Base-by-base conservation (phyloP, 176 grass and related monocot species). In the Triticum timopheevii region DNA sequence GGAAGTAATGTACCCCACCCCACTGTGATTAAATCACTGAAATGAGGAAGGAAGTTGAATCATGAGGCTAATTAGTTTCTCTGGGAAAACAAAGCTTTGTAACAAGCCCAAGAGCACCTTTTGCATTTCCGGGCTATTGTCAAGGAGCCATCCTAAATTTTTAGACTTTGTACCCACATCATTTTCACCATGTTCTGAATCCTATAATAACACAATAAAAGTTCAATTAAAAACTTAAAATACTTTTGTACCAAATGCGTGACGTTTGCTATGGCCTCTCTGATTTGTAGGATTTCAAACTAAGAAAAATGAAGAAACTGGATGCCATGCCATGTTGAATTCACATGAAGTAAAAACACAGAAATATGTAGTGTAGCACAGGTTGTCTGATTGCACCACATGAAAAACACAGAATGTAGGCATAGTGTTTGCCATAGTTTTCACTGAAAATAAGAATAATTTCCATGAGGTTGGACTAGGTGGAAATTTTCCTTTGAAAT, bases 171-270 rank as follows among this genome's bases (percentile, higher is more conserved):
- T 75, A 65, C 61, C 38, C 10, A 30, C 19, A 13, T 80, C 34
- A 80, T 66, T 80, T 84, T 66, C 38, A 61, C 39, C n/a, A 22
- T 66, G 5, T 73, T 73, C 58, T 74, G 31, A 24, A 81, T 81
- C 34, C 27, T 44, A 22, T 44, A 81, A 52, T 20, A 13, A 35
- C 20, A 69, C 1, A 49, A 13, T 62, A 33, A 65, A 81, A 31
- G 27, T 22, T 44, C 12, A 33, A 50, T 30, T 24, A 20, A 66
- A 52, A 74, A 58, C 42, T 42, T 61, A 45, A 42, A 19, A 82
- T 39, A 0, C 49, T 39, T 67, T 63, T 36, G 5, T 75, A 64
- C 3, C 10, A 22, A 39, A 72, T 52, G 28, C 12, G 12, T 22
- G 49, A 52, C 49, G 5, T 64, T 23, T 28, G 24, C 62, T 27